A percentile compares a stretch with the other conserved stretches of the same genome.
Conservation (phyloP, 2,329 filamentous ascomycete species). For the Beauveria medogensis region DNA sequence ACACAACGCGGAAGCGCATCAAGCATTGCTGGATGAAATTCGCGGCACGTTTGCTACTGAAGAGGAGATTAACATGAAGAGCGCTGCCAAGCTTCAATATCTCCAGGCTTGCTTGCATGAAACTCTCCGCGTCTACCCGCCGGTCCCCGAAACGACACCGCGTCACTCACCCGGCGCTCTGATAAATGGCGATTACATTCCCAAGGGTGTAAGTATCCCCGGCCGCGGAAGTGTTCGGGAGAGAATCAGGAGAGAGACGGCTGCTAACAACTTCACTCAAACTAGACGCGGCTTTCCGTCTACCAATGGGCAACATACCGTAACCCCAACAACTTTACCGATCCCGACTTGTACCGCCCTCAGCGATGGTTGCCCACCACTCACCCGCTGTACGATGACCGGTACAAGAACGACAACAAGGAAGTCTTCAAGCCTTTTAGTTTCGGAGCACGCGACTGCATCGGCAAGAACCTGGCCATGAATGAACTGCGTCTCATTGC, state of each 20-base stretch:
- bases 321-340: constrained; percentile 34
- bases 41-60: constrained; percentile 24
- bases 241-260: no score
- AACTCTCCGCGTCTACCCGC: constrained; percentile 32
- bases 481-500: constrained; percentile 39
- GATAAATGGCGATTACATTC: constrained; percentile 26
- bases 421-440: constrained; percentile 30
- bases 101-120: constrained; percentile 36
- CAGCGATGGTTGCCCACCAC: constrained; percentile 33
- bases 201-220: constrained; percentile 23
- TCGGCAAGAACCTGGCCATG: constrained; percentile 32
- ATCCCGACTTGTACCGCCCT: constrained; percentile 37
- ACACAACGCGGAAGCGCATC: constrained; percentile 23
- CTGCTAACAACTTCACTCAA: neutral
- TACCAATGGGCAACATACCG: constrained; percentile 38
- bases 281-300: constrained; percentile 23
- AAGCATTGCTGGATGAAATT: constrained; percentile 25
- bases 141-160: constrained; percentile 21
- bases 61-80: constrained; percentile 30
- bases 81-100: constrained; percentile 22
- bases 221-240: no score
- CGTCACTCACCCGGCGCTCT: constrained; percentile 23
- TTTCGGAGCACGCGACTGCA: constrained; percentile 31
- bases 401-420: constrained; percentile 32
- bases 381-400: constrained; percentile 24